Percentiles rank a stretch among this genome's conserved stretches.
phyloP scores from a whole-genome alignment of 2,329 filamentous ascomycete genomes.

The Exserohilum turcica region DNA sequence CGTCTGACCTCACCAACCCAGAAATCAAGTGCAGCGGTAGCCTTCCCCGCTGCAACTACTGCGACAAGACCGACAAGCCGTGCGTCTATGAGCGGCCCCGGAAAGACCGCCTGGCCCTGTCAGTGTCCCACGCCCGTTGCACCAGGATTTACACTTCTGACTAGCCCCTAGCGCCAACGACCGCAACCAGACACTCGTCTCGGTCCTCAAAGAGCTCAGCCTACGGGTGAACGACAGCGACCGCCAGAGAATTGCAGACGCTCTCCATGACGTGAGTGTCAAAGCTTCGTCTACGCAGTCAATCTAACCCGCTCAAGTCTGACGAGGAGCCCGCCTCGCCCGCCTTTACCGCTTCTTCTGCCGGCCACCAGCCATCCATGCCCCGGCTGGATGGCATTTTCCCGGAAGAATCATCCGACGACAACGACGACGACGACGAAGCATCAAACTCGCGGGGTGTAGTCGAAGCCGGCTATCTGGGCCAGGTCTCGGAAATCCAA shows the following conservation, averaged over 20 bases:
- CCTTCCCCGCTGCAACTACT: conserved; percentile 38
- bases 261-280: conserved; percentile 17
- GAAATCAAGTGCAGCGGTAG: conserved; percentile 44
- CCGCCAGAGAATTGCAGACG: conserved; percentile 14
- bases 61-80: conserved; percentile 27
- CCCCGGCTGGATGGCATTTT: background rate
- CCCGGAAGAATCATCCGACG: background rate
- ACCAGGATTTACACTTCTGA: conserved; percentile 3
- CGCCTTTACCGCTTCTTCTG: background rate
- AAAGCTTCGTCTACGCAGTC: background rate
- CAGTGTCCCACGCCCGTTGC: conserved; percentile 1
- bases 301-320: conserved; percentile 6
- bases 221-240: conserved; percentile 17
- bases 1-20: conserved; percentile 10
- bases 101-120: conserved; percentile 37
- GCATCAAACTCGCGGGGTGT: background rate
- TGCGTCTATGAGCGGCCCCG: conserved; percentile 40
- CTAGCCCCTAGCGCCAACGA: conserved; percentile 16
- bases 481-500: conserved; percentile 27
- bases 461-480: conserved; percentile 14
- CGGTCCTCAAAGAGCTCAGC: conserved; percentile 22
- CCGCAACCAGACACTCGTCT: conserved; percentile 18
- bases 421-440: no score
- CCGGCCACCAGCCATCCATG: background rate
- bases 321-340: conserved; percentile 4